These are phyloP conservation scores for Suillus luteus DNA, from an alignment of 768 basidiomycete species.

Conservation along the genomic window DNA sequence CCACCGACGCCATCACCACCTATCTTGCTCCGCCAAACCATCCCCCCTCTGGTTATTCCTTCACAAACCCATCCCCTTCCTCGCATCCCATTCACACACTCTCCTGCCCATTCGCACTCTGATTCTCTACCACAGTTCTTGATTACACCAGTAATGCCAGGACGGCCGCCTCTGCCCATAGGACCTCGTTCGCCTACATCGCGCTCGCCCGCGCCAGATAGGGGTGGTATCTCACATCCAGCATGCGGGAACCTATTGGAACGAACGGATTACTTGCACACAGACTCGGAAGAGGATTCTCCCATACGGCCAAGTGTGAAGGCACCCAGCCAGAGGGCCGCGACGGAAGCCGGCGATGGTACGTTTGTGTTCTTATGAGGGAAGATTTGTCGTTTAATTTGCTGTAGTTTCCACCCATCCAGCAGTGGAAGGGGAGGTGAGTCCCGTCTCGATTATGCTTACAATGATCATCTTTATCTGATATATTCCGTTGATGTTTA, in stretches of 20 bases:
- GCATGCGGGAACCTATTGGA: constrained; percentile 27
- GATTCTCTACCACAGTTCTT: constrained; percentile 26
- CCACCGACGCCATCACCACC: constrained; percentile 32
- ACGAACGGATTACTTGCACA: constrained; percentile 27
- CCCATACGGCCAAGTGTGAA: constrained; percentile 76
- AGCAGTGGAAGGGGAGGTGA: too few relatives aligned
- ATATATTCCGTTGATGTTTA: too few relatives aligned
- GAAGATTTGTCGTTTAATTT: too few relatives aligned
- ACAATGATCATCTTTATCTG: too few relatives aligned
- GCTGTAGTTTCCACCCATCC: too few relatives aligned
- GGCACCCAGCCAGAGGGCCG: constrained; percentile 79
- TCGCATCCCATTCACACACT: constrained; percentile 36
- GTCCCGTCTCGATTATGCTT: too few relatives aligned
- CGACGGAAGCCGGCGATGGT: constrained; percentile 50
- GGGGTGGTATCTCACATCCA: constrained; percentile 21
- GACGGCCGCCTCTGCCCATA: constrained; percentile 69
- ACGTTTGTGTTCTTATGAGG: constrained; percentile 27
- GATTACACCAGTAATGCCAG: constrained; percentile 42
- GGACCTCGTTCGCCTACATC: constrained; percentile 74
- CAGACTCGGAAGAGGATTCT: constrained; percentile 33
- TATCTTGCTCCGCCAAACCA: constrained; percentile 32
- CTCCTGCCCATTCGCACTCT: constrained; percentile 17
- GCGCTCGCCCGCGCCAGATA: constrained; percentile 72
- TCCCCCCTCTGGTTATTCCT: constrained; percentile 32
- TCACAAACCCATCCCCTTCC: constrained; percentile 40